Percentiles rank a stretch among this genome's conserved stretches.
These are phyloP conservation scores for Mucor lusitanicus DNA, from an alignment of 371 early-diverging fungal species.

Conservation along the genomic window DNA sequence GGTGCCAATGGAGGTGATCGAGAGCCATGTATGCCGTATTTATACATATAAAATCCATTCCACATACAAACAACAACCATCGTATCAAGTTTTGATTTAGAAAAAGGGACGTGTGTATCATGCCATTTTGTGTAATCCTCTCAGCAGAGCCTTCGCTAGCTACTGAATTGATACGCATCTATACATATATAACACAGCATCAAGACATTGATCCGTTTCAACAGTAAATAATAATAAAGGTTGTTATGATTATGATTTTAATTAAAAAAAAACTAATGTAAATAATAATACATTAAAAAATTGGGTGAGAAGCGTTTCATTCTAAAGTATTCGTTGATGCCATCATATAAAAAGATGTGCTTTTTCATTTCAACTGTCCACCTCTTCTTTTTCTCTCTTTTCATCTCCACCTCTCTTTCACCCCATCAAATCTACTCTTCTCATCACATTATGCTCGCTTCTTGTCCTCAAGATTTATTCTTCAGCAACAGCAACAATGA, in stretches of 20 bases:
- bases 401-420: neutral
- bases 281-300: conserved; percentile 10
- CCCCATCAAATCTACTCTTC: neutral
- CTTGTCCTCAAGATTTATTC: conserved; percentile 32
- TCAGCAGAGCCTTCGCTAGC: too few relatives aligned
- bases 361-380: neutral
- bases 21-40: conserved; percentile 5
- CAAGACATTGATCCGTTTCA: neutral
- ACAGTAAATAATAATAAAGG: neutral
- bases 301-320: conserved; percentile 15
- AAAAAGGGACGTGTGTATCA: conserved; percentile 6
- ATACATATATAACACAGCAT: neutral
- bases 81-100: neutral
- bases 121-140: conserved; percentile 1
- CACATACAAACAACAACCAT: conserved; percentile 6
- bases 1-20: neutral
- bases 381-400: conserved; percentile 6
- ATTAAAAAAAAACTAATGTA: conserved; percentile 16
- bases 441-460: conserved; percentile 22
- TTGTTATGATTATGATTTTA: conserved; percentile 13
- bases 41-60: conserved; percentile 17
- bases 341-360: neutral
- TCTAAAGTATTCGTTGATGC: neutral
- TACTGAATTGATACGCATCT: neutral
- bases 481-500: conserved; percentile 19